These are phyloP conservation scores for Metschnikowia baotianmanensis DNA, from an alignment of 805 yeast genomes.

Conservation along the genomic window DNA sequence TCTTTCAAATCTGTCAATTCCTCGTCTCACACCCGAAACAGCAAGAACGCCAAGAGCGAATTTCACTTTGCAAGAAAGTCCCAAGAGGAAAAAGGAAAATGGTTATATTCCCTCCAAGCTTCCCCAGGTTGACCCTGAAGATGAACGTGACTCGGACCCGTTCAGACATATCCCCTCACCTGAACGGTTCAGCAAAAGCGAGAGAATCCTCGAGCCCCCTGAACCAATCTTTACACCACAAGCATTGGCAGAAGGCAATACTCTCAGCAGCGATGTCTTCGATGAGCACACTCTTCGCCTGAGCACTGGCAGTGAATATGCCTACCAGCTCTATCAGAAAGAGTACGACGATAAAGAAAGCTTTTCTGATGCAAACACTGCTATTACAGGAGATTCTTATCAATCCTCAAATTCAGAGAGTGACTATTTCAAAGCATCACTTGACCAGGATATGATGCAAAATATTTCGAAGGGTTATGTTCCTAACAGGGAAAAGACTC, in stretches of 20 bases:
- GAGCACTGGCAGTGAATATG: constrained; percentile 25
- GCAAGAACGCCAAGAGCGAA: constrained; percentile 57
- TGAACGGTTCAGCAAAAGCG: constrained; percentile 41
- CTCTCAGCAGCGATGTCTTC: constrained; percentile 22
- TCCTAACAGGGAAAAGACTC: constrained; percentile 69
- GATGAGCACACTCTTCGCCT: constrained; percentile 34
- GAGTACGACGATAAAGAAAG: constrained; percentile 32
- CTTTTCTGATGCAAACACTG: constrained; percentile 34
- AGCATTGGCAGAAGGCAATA: constrained; percentile 59
- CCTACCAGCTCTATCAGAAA: constrained; percentile 37
- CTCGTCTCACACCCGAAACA: constrained; percentile 11
- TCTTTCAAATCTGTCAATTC: constrained; percentile 9
- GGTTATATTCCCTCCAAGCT: constrained; percentile 29
- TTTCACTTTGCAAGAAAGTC: constrained; percentile 65
- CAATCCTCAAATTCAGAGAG: constrained; percentile 26
- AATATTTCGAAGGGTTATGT: constrained; percentile 37
- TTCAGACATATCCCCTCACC: constrained; percentile 28
- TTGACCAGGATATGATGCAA: constrained; percentile 48
- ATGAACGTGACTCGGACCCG: constrained; percentile 38
- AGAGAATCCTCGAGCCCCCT: constrained; percentile 57
- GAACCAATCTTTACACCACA: constrained; percentile 63
- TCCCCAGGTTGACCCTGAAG: constrained; percentile 38
- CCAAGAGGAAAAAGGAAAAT: constrained; percentile 52
- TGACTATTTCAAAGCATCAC: constrained; percentile 44
- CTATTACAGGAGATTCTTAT: constrained; percentile 30